Conservation (phyloP, 2,329 filamentous ascomycete genomes). For the Fusarium abutilonis region DNA sequence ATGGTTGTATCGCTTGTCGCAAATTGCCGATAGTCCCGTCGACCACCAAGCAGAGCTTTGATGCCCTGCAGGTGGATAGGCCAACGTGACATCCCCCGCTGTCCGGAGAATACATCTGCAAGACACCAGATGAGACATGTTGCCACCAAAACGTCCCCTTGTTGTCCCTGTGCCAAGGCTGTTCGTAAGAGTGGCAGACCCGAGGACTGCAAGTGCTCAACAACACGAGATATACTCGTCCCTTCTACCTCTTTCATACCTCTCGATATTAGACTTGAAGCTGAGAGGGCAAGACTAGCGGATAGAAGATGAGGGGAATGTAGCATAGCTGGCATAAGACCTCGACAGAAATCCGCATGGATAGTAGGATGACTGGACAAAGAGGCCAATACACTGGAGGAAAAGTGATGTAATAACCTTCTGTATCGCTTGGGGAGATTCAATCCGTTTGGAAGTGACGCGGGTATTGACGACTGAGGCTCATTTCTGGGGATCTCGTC, state of each 20-base stretch:
- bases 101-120: slow-evolving; percentile 42
- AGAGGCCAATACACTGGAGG: slow-evolving; percentile 41
- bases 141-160: slow-evolving; percentile 41
- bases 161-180: slow-evolving; percentile 34
- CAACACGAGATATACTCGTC: slow-evolving; percentile 25
- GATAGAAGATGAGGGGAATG: slow-evolving; percentile 45
- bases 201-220: slow-evolving; percentile 42
- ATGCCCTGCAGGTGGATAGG: slow-evolving; percentile 43
- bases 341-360: slow-evolving; percentile 42
- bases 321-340: slow-evolving; percentile 41
- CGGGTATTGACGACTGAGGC: slow-evolving; percentile 14
- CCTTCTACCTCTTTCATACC: slow-evolving; percentile 40
- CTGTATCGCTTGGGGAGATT: slow-evolving; percentile 35
- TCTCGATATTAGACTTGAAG: slow-evolving; percentile 42
- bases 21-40: slow-evolving; percentile 2
- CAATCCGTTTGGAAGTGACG: slow-evolving; percentile 40
- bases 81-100: slow-evolving; percentile 40
- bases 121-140: slow-evolving; percentile 47
- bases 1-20: not conserved
- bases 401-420: slow-evolving; percentile 41
- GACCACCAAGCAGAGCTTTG: slow-evolving; percentile 35
- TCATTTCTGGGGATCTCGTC: not conserved
- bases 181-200: slow-evolving; percentile 40
- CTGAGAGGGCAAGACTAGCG: slow-evolving; percentile 42
- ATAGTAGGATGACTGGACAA: slow-evolving; percentile 44